Percentiles rank a stretch among this genome's conserved stretches.
These are phyloP conservation scores for Kwoniella newhampshirensis DNA, from an alignment of 768 basidiomycete genomes.

Conservation along the genomic window DNA sequence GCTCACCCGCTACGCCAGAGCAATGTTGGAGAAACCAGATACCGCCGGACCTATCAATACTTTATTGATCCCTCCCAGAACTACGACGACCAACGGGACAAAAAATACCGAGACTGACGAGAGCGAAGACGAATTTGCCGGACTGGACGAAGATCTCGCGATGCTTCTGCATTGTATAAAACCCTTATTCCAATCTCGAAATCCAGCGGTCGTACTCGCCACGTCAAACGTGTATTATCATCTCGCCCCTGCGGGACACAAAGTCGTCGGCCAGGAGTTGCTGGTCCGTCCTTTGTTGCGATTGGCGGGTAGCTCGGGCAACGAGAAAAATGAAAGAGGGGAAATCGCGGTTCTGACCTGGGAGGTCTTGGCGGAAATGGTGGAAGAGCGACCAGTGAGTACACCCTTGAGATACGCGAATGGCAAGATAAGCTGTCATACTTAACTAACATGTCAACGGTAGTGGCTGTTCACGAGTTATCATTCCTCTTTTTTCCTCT, in stretches of 20 bases:
- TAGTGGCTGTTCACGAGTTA: slow-evolving; percentile 67
- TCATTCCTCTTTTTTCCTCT: slow-evolving; percentile 68
- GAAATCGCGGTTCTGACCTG: slow-evolving; percentile 76
- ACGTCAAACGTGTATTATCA: slow-evolving; percentile 74
- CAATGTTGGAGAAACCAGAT: slow-evolving; percentile 64
- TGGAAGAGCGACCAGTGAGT: slow-evolving; percentile 66
- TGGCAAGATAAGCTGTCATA: neutral
- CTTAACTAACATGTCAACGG: neutral
- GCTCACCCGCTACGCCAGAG: slow-evolving; percentile 75
- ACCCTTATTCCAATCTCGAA: slow-evolving; percentile 78
- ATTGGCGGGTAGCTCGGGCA: slow-evolving; percentile 62
- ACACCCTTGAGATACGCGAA: neutral
- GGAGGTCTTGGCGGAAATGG: slow-evolving; percentile 68
- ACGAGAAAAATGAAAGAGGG: slow-evolving; percentile 35
- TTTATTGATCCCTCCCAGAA: slow-evolving; percentile 20
- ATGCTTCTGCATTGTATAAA: slow-evolving; percentile 70
- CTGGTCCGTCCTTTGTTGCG: slow-evolving; percentile 72
- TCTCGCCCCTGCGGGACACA: slow-evolving; percentile 57
- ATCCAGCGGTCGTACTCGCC: slow-evolving; percentile 82
- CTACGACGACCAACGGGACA: slow-evolving; percentile 18
- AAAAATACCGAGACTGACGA: slow-evolving; percentile 21
- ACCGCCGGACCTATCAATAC: slow-evolving; percentile 57
- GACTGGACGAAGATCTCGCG: slow-evolving; percentile 68
- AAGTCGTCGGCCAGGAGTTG: slow-evolving; percentile 53
- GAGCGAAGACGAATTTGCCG: slow-evolving; percentile 59